These are phyloP conservation scores for Linnemannia elongata DNA, from an alignment of 192 early-diverging fungal species.

Conservation along the genomic window DNA sequence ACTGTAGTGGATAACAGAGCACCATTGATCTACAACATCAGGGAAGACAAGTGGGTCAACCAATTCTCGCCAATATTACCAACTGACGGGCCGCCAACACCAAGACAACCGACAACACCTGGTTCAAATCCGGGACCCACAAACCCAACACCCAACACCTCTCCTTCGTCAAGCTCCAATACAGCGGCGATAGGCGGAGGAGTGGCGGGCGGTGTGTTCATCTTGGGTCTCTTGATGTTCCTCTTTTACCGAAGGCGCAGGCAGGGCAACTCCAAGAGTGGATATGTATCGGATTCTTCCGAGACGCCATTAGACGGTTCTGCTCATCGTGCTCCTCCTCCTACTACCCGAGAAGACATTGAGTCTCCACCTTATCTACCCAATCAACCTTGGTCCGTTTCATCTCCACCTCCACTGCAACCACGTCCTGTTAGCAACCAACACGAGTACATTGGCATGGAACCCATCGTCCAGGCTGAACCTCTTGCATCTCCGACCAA, in stretches of 20 bases:
- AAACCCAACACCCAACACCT: neutral
- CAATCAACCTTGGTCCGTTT: neutral
- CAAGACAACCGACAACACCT: neutral
- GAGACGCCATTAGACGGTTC: neutral
- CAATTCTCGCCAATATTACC: neutral
- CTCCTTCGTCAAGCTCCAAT: neutral
- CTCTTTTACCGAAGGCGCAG: neutral
- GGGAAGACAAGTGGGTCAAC: neutral
- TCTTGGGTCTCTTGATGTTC: neutral
- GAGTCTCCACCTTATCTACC: neutral
- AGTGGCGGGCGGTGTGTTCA: neutral
- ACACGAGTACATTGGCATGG: neutral
- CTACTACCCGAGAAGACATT: neutral
- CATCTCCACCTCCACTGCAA: neutral
- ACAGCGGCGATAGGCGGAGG: neutral
- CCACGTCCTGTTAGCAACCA: neutral
- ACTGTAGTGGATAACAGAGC: neutral
- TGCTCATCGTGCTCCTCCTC: neutral
- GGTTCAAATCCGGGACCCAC: neutral
- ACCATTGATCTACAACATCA: constrained; percentile 10
- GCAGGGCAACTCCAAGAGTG: neutral
- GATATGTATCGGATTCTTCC: neutral
- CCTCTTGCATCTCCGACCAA: neutral
- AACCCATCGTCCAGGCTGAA: neutral
- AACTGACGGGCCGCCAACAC: no score